Percentiles rank a stretch among this genome's conserved stretches.
phyloP scores from a whole-genome alignment of 1,284 basidiomycete species.

The Malassezia pachydermatis region DNA sequence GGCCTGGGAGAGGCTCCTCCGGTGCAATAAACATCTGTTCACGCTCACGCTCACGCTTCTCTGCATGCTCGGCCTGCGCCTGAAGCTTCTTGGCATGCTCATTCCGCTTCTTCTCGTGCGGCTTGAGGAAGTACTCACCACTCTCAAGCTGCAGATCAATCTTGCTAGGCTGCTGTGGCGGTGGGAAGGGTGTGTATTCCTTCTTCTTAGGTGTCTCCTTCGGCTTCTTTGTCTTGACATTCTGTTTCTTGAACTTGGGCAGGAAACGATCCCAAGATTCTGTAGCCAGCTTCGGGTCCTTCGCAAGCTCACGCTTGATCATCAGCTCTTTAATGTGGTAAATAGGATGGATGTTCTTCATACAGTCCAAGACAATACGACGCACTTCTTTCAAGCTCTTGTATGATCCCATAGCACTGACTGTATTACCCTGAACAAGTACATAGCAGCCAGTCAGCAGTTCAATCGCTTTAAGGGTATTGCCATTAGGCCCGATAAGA shows the following conservation, averaged over 20 bases:
- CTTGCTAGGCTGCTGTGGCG: conserved; percentile 84
- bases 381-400: conserved; percentile 92
- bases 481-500: conserved; percentile 92
- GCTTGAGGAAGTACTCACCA: conserved; percentile 94
- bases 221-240: conserved; percentile 61
- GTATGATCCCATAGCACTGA: conserved; percentile 91
- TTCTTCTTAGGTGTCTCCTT: conserved; percentile 61
- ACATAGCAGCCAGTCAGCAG: conserved; percentile 93
- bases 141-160: conserved; percentile 88
- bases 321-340: conserved; percentile 99
- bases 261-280: conserved; percentile 97
- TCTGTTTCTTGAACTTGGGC: conserved; percentile 86
- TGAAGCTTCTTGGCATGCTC: conserved; percentile 22
- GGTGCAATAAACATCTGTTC: conserved; percentile 30
- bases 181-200: conserved; percentile 97
- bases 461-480: conserved; percentile 95
- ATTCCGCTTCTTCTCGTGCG: conserved; percentile 60
- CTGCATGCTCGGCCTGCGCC: conserved; percentile 45
- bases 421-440: conserved; percentile 93
- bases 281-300: conserved; percentile 86
- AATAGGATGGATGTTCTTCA: conserved; percentile 99
- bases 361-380: conserved; percentile 88
- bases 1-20: conserved; percentile 19
- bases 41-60: conserved; percentile 28
- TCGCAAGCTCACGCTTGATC: conserved; percentile 94